Percentiles rank a stretch among this genome's conserved stretches.
These are phyloP conservation scores for Pseudogymnoascus sp. DNA, from an alignment of 2,329 filamentous ascomycete species.

Conservation along the genomic window DNA sequence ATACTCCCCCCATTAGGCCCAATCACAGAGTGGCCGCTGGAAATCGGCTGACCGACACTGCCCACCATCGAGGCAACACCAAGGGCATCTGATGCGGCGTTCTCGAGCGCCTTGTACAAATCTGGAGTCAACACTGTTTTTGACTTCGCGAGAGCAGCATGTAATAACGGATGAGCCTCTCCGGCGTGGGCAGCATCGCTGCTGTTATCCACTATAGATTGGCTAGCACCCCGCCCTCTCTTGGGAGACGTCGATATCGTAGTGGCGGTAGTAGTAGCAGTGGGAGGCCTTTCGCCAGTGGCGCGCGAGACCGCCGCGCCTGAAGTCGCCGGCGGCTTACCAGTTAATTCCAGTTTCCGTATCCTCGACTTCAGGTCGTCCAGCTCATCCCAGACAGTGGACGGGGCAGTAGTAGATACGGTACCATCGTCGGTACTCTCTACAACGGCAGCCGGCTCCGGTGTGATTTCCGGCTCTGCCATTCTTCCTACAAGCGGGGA, in stretches of 20 bases:
- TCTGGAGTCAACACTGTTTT: constrained; percentile 61
- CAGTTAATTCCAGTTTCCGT: constrained; percentile 78
- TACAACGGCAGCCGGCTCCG: constrained; percentile 36
- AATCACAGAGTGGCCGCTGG: constrained; percentile 44
- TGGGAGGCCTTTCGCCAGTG: constrained; percentile 70
- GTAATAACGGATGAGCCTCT: constrained; percentile 68
- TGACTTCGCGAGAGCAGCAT: constrained; percentile 72
- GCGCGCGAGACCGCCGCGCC: constrained; percentile 61
- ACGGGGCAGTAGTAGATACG: constrained; percentile 77
- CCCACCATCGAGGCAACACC: constrained; percentile 72
- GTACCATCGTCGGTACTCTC: constrained; percentile 74
- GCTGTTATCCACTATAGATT: constrained; percentile 38
- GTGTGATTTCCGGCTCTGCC: constrained; percentile 33
- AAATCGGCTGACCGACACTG: constrained; percentile 59
- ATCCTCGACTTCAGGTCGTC: constrained; percentile 94
- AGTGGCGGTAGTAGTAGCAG: constrained; percentile 83
- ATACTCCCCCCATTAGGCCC: constrained; percentile 31
- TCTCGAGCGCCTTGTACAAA: constrained; percentile 72
- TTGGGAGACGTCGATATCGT: constrained; percentile 88
- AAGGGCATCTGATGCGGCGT: constrained; percentile 73
- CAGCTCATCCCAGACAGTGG: constrained; percentile 94
- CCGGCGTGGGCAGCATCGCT: constrained; percentile 35
- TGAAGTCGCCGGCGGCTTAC: constrained; percentile 76
- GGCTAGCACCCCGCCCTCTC: constrained; percentile 46
- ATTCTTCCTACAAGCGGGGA: constrained; percentile 48